Percentiles rank a stretch among this genome's conserved stretches.
These are phyloP conservation scores for Lasiodiplodia hormozganensis DNA, from an alignment of 2,329 filamentous ascomycete genomes.

Conservation along the genomic window DNA sequence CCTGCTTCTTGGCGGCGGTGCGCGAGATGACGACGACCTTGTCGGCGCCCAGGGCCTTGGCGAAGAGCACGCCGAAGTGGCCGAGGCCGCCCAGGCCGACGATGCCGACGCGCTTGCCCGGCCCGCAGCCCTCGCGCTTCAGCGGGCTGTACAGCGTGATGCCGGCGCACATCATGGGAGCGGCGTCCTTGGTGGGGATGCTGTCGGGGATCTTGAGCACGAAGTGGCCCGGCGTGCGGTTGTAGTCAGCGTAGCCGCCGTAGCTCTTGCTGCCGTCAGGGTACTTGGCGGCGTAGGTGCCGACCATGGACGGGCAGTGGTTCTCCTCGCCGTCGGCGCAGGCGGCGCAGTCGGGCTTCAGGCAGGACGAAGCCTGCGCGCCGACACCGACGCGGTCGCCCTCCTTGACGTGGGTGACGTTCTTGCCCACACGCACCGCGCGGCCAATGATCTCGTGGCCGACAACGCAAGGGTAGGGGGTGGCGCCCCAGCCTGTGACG, in stretches of 20 bases:
- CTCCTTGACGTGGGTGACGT: conserved; percentile 57
- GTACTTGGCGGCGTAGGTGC: conserved; percentile 67
- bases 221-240: conserved; percentile 65
- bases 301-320: conserved; percentile 55
- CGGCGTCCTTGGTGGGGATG: conserved; percentile 58
- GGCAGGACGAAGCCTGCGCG: conserved; percentile 57
- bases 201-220: conserved; percentile 62
- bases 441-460: conserved; percentile 53
- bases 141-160: conserved; percentile 77
- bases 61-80: conserved; percentile 75
- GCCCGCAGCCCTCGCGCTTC: conserved; percentile 69
- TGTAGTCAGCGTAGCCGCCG: conserved; percentile 67
- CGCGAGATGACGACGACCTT: conserved; percentile 70
- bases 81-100: conserved; percentile 77
- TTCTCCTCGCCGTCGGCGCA: conserved; percentile 56
- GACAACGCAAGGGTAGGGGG: conserved; percentile 51
- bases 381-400: conserved; percentile 67
- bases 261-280: conserved; percentile 68
- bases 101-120: conserved; percentile 74
- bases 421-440: conserved; percentile 44
- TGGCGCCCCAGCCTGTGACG: conserved; percentile 53
- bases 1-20: conserved; percentile 63
- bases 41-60: conserved; percentile 72
- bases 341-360: conserved; percentile 58
- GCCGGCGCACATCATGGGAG: conserved; percentile 80